Evolutionary conservation across 768 basidiomycete species (phyloP).

Genomic region (Boletellus ananas): DNA sequence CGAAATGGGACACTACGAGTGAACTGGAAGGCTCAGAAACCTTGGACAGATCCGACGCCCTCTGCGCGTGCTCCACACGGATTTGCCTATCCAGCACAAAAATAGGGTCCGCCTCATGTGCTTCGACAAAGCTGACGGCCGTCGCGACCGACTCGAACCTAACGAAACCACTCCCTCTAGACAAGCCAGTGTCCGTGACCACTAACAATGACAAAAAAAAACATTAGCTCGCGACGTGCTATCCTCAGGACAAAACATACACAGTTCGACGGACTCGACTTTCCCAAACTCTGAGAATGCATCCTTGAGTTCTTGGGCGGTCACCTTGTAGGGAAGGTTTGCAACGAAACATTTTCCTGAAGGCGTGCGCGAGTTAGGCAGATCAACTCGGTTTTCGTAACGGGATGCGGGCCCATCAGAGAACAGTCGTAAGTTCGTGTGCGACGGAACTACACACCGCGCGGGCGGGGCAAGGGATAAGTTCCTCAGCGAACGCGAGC

Average conservation of each 20-base stretch:
- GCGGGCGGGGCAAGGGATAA: slow-evolving; percentile 5
- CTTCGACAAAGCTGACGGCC: slow-evolving; percentile 36
- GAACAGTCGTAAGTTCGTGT: slow-evolving; percentile 12
- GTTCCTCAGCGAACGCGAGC: slow-evolving; percentile 14
- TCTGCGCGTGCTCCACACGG: slow-evolving; percentile 38
- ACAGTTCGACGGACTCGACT: slow-evolving; percentile 35
- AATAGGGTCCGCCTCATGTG: slow-evolving; percentile 43
- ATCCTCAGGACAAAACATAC: slow-evolving; percentile 31
- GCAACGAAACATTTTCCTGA: slow-evolving; percentile 42
- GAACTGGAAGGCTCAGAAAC: slow-evolving; percentile 27
- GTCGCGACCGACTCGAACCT: slow-evolving; percentile 37
- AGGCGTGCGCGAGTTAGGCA: slow-evolving; percentile 19
- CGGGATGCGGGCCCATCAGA: slow-evolving; percentile 15
- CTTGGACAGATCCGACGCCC: neutral
- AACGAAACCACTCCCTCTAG: slow-evolving; percentile 46
- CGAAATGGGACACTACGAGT: slow-evolving; percentile 30
- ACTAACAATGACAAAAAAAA: slow-evolving; percentile 5
- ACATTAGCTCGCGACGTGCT: neutral
- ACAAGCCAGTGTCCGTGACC: slow-evolving; percentile 32
- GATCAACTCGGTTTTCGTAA: neutral
- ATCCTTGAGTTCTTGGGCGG: slow-evolving; percentile 38
- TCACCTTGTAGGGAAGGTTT: slow-evolving; percentile 50
- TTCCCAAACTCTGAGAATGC: slow-evolving; percentile 44
- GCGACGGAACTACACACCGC: neutral
- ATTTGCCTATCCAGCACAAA: slow-evolving; percentile 45